These are phyloP conservation scores for Ramichloridium luteum DNA, from an alignment of 2,329 filamentous ascomycete species.

Conservation along the genomic window DNA sequence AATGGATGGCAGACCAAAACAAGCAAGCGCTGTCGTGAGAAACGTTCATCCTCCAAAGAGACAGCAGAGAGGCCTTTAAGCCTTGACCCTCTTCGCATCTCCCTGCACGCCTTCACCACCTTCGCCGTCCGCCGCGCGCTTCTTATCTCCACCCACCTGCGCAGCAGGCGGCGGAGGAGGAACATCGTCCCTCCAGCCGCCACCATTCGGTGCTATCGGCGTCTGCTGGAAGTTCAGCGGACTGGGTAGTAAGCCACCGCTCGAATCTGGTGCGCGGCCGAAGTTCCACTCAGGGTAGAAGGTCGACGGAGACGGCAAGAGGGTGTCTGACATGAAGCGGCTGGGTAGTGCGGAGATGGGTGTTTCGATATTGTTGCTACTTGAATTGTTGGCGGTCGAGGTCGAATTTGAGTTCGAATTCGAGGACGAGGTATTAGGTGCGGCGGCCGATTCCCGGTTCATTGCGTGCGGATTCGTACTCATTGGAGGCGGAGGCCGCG, in stretches of 20 bases:
- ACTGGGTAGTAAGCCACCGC: conserved; percentile 74
- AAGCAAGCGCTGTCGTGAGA: too few species aligned
- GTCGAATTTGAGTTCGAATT: too few species aligned
- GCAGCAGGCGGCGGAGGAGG: too few species aligned
- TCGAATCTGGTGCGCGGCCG: conserved; percentile 45
- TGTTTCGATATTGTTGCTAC: conserved; percentile 50
- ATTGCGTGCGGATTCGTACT: conserved; percentile 33
- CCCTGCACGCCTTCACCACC: conserved; percentile 16
- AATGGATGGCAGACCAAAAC: too few species aligned
- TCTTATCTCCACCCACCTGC: too few species aligned
- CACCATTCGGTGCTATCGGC: conserved; percentile 41
- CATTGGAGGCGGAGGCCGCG: conserved; percentile 66
- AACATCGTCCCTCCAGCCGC: conserved; percentile 34
- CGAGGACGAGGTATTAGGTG: too few species aligned
- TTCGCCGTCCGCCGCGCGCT: too few species aligned
- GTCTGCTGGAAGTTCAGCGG: conserved; percentile 90
- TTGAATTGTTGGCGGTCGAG: conserved; percentile 17
- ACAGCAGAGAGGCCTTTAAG: too few species aligned
- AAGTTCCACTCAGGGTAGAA: conserved; percentile 92
- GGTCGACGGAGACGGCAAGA: conserved; percentile 78
- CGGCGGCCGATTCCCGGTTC: conserved; percentile 24
- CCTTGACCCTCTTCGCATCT: conserved; percentile 13
- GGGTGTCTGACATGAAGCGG: conserved; percentile 75
- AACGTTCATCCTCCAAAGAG: too few species aligned
- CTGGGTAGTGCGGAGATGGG: conserved; percentile 91